Evolutionary conservation across 2,329 filamentous ascomycete species (phyloP).

Genomic region (Aspergillus oerlinghausenensis): DNA sequence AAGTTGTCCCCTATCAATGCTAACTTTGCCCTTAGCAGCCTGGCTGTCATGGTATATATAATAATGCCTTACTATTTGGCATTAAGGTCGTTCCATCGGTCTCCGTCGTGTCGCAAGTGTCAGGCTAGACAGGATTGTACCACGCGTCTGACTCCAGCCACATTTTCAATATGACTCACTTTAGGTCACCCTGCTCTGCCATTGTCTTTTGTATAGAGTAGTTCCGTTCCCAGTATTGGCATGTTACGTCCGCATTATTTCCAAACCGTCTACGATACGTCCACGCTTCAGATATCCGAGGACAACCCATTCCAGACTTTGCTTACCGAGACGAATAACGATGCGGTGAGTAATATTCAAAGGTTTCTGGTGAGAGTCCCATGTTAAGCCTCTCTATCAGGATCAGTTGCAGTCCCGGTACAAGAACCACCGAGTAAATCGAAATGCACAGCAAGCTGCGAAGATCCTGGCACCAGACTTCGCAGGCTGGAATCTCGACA

Average conservation of each 20-base stretch:
- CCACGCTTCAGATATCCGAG: constrained; percentile 5
- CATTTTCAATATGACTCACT: neutral
- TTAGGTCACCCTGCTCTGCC: neutral
- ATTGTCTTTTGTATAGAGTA: neutral
- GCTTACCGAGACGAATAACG: constrained; percentile 9
- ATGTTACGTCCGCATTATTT: neutral
- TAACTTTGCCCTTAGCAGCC: too few species aligned
- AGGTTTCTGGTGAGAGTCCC: neutral
- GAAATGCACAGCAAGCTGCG: constrained; percentile 69
- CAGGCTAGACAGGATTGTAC: neutral
- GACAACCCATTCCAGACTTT: constrained; percentile 18
- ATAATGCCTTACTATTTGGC: too few species aligned
- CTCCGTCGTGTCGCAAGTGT: neutral
- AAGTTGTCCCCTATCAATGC: too few species aligned
- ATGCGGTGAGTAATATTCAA: constrained; percentile 8
- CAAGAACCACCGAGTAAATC: constrained; percentile 62
- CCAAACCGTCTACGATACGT: neutral
- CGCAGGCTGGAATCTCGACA: constrained; percentile 66
- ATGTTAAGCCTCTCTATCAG: constrained; percentile 4
- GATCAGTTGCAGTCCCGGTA: constrained; percentile 65
- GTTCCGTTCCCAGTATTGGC: neutral
- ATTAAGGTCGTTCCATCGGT: too few species aligned
- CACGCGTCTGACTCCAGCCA: neutral
- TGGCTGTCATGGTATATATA: too few species aligned
- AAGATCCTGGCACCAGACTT: constrained; percentile 65